Percentiles rank a stretch among this genome's conserved stretches.
Evolutionary conservation across 176 grass and related monocot genomes (phyloP).

Genomic region (Juncus inflexus): DNA sequence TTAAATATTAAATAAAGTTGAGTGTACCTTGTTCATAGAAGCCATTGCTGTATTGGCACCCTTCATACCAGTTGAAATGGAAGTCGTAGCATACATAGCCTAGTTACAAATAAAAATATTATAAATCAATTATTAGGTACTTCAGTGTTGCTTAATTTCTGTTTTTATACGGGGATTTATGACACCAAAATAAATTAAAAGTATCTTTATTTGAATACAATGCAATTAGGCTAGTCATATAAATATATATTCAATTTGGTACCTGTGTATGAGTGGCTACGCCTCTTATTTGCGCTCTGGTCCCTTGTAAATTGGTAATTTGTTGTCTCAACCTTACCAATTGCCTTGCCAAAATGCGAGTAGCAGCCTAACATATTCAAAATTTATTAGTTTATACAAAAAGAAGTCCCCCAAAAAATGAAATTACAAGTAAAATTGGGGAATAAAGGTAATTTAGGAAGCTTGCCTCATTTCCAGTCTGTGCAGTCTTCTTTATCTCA

Average conservation of each 20-base stretch:
- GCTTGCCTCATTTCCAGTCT: constrained; percentile 94
- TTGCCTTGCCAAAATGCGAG: constrained; percentile 92
- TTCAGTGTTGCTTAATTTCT: not conserved
- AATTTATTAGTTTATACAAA: constrained; percentile 16
- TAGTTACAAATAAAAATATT: constrained; percentile 33
- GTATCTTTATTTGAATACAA: not conserved
- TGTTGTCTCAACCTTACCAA: constrained; percentile 90
- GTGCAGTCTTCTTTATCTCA: constrained; percentile 95
- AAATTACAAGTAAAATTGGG: constrained; percentile 5
- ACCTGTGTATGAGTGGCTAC: constrained; percentile 97
- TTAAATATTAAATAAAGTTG: constrained; percentile 25
- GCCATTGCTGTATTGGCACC: constrained; percentile 99
- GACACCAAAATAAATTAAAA: not conserved
- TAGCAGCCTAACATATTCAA: constrained; percentile 60
- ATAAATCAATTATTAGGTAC: not conserved
- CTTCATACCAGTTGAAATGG: constrained; percentile 99
- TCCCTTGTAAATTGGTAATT: constrained; percentile 95
- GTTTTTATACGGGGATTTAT: not conserved
- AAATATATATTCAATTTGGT: constrained; percentile 14
- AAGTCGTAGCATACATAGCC: constrained; percentile 95
- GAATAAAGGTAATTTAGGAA: constrained; percentile 1
- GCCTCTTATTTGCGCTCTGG: constrained; percentile 88
- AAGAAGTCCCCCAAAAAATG: too few relatives aligned
- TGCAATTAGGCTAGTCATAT: not conserved
- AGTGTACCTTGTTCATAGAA: constrained; percentile 94